phyloP scores from a whole-genome alignment of 495 filamentous ascomycete species.

The Podospora pseudopauciseta region DNA sequence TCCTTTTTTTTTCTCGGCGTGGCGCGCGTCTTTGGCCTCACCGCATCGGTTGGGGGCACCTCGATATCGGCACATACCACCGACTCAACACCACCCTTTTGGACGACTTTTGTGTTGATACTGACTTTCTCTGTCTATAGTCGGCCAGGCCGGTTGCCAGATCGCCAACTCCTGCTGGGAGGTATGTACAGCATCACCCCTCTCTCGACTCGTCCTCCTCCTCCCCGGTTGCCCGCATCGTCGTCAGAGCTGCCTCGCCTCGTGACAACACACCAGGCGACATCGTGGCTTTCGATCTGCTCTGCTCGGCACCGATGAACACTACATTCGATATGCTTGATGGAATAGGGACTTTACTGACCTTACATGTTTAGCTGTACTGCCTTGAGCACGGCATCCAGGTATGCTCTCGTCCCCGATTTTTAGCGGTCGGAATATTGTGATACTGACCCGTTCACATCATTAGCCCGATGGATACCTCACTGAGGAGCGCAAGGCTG shows the following conservation, averaged over 20 bases:
- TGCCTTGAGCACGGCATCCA: constrained; percentile 99
- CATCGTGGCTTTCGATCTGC: not conserved
- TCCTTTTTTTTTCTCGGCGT: constrained; percentile 11
- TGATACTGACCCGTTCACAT: constrained; percentile 39
- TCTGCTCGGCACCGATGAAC: not conserved
- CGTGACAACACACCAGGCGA: not conserved
- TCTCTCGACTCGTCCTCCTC: constrained; percentile 4
- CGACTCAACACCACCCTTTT: not conserved
- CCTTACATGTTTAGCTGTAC: constrained; percentile 68
- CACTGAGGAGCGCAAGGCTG: constrained; percentile 93
- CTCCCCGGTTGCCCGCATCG: constrained; percentile 5
- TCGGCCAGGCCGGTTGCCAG: constrained; percentile 99
- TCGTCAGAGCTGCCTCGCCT: not conserved
- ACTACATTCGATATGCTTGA: not conserved
- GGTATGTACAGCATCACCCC: constrained; percentile 56
- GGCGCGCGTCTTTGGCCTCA: constrained; percentile 35
- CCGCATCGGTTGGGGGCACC: constrained; percentile 24
- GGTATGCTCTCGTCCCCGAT: constrained; percentile 55
- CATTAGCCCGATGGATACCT: constrained; percentile 87
- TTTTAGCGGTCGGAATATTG: not conserved
- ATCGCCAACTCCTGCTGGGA: constrained; percentile 99
- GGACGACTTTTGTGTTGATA: constrained; percentile 12
- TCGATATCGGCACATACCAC: constrained; percentile 9
- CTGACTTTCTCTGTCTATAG: constrained; percentile 54
- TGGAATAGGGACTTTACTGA: constrained; percentile 20